Conservation (phyloP, 2,329 filamentous ascomycete species). For the Rhexocercosporidium sp. region DNA sequence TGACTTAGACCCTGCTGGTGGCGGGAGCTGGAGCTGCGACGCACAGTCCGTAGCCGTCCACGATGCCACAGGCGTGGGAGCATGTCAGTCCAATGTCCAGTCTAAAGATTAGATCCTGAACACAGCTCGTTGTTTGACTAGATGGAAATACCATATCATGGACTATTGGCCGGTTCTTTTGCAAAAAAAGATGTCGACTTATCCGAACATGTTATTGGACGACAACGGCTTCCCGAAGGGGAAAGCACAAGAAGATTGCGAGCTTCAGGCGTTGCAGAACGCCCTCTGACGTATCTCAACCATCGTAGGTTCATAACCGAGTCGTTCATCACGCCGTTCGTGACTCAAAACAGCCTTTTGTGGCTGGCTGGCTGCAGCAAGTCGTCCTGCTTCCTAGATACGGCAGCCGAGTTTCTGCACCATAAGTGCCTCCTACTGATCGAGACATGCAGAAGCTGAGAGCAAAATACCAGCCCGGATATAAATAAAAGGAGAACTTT, state of each 20-base stretch:
- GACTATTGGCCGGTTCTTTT: background rate
- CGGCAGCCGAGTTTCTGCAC: background rate
- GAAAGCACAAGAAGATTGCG: background rate
- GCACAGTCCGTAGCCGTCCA: background rate
- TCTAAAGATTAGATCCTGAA: background rate
- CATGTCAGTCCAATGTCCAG: no score
- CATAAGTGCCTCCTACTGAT: background rate
- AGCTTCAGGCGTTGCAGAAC: background rate
- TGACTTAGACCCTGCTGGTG: background rate
- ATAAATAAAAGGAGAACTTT: background rate
- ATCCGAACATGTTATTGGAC: background rate
- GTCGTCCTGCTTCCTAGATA: background rate
- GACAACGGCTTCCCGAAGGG: background rate
- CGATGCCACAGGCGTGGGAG: background rate
- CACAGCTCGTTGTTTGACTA: no score
- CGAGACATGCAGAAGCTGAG: no score
- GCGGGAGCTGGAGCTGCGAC: background rate
- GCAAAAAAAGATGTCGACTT: background rate
- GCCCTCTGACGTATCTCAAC: background rate
- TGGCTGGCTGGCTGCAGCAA: constrained; percentile 11
- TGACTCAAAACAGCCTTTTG: constrained; percentile 7
- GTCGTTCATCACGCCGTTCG: background rate
- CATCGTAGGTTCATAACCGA: no score
- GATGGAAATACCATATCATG: background rate
- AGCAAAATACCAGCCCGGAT: no score